Base-by-base conservation (phyloP, 1,284 basidiomycete species). In the Cryptococcus sp. region DNA sequence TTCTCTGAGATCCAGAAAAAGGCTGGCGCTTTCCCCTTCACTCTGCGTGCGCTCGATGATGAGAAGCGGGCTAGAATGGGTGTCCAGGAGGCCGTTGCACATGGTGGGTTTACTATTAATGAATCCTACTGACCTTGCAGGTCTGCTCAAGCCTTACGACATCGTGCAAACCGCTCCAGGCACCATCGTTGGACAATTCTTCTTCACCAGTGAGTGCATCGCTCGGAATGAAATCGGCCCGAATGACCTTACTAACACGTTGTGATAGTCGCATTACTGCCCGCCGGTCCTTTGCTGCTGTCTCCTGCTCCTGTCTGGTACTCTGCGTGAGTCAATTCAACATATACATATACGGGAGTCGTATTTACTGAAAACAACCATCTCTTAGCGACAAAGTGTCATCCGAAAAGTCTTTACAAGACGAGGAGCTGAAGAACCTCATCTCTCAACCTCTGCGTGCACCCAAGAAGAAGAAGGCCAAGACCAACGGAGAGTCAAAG, bases 1-100 rank as follows among this genome's bases (percentile, higher is more conserved):
- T 97, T 96, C 81, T 89, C 89, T 52, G 95, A 98, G 80, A 91
- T 98, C 71, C 90, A 95, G 80, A 95, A 94, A 84, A 98, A 97
- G 68, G 91, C 95, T 38, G 95, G 94, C 26, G 85, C 91, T 7
- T 99, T 99, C 87, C 95, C 95, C 46, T 97, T 99, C 85, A 97
- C 94, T 73, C 84, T 99, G 62, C 89, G 95, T 64, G 84, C 84
- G 54, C 83, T 99, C 61, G 95, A 97, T 61, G 94, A 99, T 74
- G 93, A 97, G 83, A 93, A 94, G 80, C 86, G 91, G 56, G 89
- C 93, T 22, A 87, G 93, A 54, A 88, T 99, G 84, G 95, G 95
- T 69, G 85, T 99, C 38, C 89, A 92, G 78, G 95, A 99, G 81
- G 94, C 94, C 59, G 91, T 93, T 46, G 88, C 94, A 76, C 95